These are phyloP conservation scores for Omphalotus guepiniiformis DNA, from an alignment of 768 basidiomycete genomes.

Conservation along the genomic window DNA sequence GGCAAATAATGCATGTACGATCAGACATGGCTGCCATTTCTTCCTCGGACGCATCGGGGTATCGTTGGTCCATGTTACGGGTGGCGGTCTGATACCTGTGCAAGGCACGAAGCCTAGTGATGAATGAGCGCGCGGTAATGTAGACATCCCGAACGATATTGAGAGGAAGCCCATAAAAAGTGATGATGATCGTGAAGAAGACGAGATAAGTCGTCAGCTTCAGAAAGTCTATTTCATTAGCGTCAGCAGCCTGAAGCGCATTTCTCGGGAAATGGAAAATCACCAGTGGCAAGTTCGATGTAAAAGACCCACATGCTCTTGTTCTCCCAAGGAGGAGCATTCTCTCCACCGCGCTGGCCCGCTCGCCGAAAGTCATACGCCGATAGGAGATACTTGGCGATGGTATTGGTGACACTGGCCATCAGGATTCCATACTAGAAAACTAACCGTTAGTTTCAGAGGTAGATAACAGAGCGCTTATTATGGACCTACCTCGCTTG, in stretches of 20 bases:
- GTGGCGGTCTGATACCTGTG: slow-evolving; percentile 93
- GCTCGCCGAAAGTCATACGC: slow-evolving; percentile 80
- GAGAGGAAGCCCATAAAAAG: slow-evolving; percentile 90
- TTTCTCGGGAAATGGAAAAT: slow-evolving; percentile 19
- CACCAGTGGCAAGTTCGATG: slow-evolving; percentile 87
- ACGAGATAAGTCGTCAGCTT: slow-evolving; percentile 89
- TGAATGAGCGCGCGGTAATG: slow-evolving; percentile 90
- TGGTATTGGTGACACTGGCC: slow-evolving; percentile 73
- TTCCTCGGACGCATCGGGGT: slow-evolving; percentile 86
- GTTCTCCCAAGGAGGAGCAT: slow-evolving; percentile 92
- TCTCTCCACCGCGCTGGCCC: slow-evolving; percentile 71
- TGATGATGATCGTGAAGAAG: slow-evolving; percentile 93
- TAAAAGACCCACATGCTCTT: slow-evolving; percentile 98
- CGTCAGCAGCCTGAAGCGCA: slow-evolving; percentile 9
- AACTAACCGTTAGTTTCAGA: not conserved
- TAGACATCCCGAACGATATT: slow-evolving; percentile 98
- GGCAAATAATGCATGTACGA: slow-evolving; percentile 94
- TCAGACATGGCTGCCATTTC: slow-evolving; percentile 82
- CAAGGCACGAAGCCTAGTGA: slow-evolving; percentile 81
- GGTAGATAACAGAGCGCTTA: slow-evolving; percentile 10
- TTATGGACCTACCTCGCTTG: slow-evolving; percentile 75
- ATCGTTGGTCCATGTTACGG: slow-evolving; percentile 92
- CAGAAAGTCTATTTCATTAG: slow-evolving; percentile 65
- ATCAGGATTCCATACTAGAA: slow-evolving; percentile 82
- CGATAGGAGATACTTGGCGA: slow-evolving; percentile 80